Conservation (phyloP, 768 basidiomycete species). For the Gautieria morchelliformis region DNA sequence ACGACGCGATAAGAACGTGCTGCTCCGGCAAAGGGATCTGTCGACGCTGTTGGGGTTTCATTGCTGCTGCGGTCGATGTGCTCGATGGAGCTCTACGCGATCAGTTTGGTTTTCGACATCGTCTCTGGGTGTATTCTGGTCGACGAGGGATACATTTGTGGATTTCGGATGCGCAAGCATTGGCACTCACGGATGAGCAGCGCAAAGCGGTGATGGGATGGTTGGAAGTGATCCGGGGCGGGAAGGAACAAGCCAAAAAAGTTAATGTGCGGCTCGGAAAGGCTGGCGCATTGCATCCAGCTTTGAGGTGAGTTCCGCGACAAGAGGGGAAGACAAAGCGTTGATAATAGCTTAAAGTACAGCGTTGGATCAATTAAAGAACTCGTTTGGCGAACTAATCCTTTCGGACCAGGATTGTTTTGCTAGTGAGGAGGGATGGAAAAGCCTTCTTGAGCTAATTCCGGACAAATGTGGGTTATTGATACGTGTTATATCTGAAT, state of each 20-base stretch:
- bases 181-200: conserved; percentile 87
- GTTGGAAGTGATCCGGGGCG: conserved; percentile 73
- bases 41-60: conserved; percentile 89
- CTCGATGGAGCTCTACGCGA: conserved; percentile 71
- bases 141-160: conserved; percentile 97
- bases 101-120: conserved; percentile 83
- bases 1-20: conserved; percentile 91
- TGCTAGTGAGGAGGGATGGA: conserved; percentile 55
- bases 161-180: conserved; percentile 84
- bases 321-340: conserved; percentile 7
- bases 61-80: conserved; percentile 83
- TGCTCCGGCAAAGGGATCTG: conserved; percentile 90
- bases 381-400: conserved; percentile 56
- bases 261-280: conserved; percentile 54
- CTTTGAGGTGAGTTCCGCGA: conserved; percentile 45
- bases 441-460: conserved; percentile 63
- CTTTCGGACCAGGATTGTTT: conserved; percentile 84
- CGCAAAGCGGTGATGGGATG: conserved; percentile 79
- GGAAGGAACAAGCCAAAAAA: conserved; percentile 74
- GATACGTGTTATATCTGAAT: not conserved
- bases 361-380: conserved; percentile 40
- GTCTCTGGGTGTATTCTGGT: conserved; percentile 98
- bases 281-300: conserved; percentile 51
- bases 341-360: conserved; percentile 22
- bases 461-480: conserved; percentile 38